Evolutionary conservation across 2,329 filamentous ascomycete genomes (phyloP).

Genomic region (Ophiostoma himal-ulmi): DNA sequence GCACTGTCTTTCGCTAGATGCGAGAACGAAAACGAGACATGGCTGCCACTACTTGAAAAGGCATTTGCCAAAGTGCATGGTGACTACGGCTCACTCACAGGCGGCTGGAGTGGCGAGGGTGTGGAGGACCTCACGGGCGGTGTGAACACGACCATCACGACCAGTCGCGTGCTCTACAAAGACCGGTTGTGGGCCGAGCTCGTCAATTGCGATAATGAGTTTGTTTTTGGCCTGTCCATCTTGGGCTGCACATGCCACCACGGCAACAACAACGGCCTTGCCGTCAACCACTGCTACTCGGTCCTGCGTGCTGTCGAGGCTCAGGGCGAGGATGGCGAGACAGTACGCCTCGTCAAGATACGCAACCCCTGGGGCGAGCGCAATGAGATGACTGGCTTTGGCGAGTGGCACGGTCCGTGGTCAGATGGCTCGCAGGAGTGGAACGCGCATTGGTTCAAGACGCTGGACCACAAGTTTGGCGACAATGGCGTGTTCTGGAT

Average conservation of each 20-base stretch:
- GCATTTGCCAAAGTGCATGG: slow-evolving; percentile 73
- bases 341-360: slow-evolving; percentile 39
- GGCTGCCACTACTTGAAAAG: slow-evolving; percentile 68
- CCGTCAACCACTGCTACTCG: slow-evolving; percentile 46
- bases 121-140: slow-evolving; percentile 50
- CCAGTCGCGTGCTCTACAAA: slow-evolving; percentile 57
- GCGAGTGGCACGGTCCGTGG: slow-evolving; percentile 68
- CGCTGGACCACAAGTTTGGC: slow-evolving; percentile 59
- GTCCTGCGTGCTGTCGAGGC: slow-evolving; percentile 44
- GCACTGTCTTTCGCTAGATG: slow-evolving; percentile 67
- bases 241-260: slow-evolving; percentile 25
- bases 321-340: slow-evolving; percentile 37
- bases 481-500: slow-evolving; percentile 57
- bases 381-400: slow-evolving; percentile 31
- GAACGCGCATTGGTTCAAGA: slow-evolving; percentile 66
- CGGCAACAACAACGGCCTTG: slow-evolving; percentile 23
- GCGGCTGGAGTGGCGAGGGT: slow-evolving; percentile 55
- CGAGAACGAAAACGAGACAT: slow-evolving; percentile 63
- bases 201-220: slow-evolving; percentile 54
- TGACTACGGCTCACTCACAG: slow-evolving; percentile 62
- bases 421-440: slow-evolving; percentile 68
- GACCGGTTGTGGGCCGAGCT: slow-evolving; percentile 67
- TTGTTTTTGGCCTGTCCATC: slow-evolving; percentile 48
- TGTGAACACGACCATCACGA: slow-evolving; percentile 50
- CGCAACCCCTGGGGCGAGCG: slow-evolving; percentile 66